Evolutionary conservation across 805 yeast species (phyloP), one percentile per base, ranked within the genome.

Genomic region (Candida montana): DNA sequence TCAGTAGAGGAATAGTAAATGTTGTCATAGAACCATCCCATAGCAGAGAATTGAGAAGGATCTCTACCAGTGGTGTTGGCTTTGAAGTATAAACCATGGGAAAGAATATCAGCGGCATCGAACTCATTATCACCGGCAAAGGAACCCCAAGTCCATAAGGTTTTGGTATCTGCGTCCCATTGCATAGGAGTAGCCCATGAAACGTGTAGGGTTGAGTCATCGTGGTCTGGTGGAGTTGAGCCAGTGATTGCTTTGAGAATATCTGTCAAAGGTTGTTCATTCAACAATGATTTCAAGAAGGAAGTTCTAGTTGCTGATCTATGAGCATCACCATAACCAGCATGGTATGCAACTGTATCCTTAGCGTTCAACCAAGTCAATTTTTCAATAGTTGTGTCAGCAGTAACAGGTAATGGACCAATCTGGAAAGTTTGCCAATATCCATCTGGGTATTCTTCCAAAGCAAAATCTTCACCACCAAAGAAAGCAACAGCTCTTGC

Each of bases 101-200:
- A 47, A 12, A 48, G 24, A 17, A 56, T 40, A 39, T 56, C 61
- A 35, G 42, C 50, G 15, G 59, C 55, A 28, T 44, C 55, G 28
- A 10, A 43, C 30, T 45, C 46, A 26, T 52, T 46, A 35, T 47
- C 45, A 35, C 45, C 43, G 28, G 50, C 52, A n/a, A 52, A 41
- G 5, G 48, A 41, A 11, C 53, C 45, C 55, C 57, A 52, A 10
- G 47, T 37, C 13, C 46, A 45, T n/a, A 47, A 16, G 5, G 42
- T 39, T 23, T 41, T 35, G 10, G 48, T 45, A 11, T 47, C 53
- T 15, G 46, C 46, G 27, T 52, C 52, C 21, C 33, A 46, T 13
- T 37, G 42, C 19, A 51, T 31, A 18, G 58, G 58, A 34, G 51
- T 55, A n/a, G 57, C 51, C 44, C 49, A 47, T 55, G 55, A 52